These are phyloP conservation scores for Sporothrix brasiliensis DNA, from an alignment of 2,329 filamentous ascomycete species.

Conservation along the genomic window DNA sequence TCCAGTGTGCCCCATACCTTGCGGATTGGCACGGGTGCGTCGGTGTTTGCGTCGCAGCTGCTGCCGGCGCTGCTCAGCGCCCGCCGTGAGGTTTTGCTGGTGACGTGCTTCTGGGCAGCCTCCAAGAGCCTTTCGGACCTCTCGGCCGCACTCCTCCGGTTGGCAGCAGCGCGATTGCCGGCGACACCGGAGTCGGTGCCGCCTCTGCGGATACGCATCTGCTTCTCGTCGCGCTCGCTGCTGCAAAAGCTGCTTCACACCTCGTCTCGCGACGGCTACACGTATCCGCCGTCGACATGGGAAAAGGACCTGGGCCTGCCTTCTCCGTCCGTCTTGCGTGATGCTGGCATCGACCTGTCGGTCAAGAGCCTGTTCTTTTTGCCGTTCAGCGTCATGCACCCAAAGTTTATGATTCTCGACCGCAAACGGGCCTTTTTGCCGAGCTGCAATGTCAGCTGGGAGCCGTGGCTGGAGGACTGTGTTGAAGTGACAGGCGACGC, in stretches of 20 bases:
- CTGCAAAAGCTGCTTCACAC: slow-evolving; percentile 77
- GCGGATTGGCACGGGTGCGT: slow-evolving; percentile 60
- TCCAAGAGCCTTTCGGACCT: slow-evolving; percentile 65
- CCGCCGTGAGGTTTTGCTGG: slow-evolving; percentile 35
- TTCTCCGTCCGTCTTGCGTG: slow-evolving; percentile 51
- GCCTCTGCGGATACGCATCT: slow-evolving; percentile 66
- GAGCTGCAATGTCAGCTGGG: slow-evolving; percentile 85
- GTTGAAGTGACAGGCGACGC: slow-evolving; percentile 66
- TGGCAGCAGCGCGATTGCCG: slow-evolving; percentile 53
- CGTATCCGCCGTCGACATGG: slow-evolving; percentile 66
- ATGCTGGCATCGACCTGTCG: slow-evolving; percentile 65
- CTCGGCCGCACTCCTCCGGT: slow-evolving; percentile 57
- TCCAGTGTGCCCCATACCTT: slow-evolving; percentile 54
- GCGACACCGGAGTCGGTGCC: slow-evolving; percentile 45
- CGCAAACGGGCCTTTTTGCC: slow-evolving; percentile 67
- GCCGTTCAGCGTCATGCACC: slow-evolving; percentile 85
- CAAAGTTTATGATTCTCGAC: slow-evolving; percentile 79
- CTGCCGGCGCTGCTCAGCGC: slow-evolving; percentile 60
- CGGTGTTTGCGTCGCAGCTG: slow-evolving; percentile 58
- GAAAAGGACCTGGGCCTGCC: slow-evolving; percentile 65
- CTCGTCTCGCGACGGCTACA: slow-evolving; percentile 61
- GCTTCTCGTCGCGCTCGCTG: slow-evolving; percentile 73
- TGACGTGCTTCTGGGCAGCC: slow-evolving; percentile 46
- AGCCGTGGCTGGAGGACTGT: slow-evolving; percentile 82
- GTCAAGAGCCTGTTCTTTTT: slow-evolving; percentile 79